These are phyloP conservation scores for cucumber (Cucumis sativus) DNA, from an alignment of 306 rosid genomes.

Conservation along the genomic window DNA sequence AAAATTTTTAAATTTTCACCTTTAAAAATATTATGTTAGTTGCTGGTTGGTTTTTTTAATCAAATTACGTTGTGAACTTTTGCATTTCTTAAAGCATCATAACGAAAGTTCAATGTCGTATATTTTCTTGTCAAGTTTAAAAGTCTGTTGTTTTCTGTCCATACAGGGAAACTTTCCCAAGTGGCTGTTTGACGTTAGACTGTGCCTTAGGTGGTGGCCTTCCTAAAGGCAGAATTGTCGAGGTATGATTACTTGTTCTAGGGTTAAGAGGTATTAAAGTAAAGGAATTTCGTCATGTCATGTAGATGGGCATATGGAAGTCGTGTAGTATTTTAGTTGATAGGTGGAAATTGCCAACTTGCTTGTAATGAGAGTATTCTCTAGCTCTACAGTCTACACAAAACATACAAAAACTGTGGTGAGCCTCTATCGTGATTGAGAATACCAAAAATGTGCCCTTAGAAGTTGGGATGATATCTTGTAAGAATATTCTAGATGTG, in stretches of 20 bases:
- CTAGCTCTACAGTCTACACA: neutral
- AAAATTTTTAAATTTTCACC: neutral
- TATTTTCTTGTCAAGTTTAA: neutral
- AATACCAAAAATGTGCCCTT: neutral
- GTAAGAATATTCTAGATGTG: neutral
- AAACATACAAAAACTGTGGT: neutral
- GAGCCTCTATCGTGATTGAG: neutral
- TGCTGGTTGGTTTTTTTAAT: neutral
- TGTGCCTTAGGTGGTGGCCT: conserved; percentile 97
- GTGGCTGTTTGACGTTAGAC: conserved; percentile 95
- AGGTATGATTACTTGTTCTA: conserved; percentile 34
- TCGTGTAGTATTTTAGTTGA: neutral
- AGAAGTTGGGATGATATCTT: neutral
- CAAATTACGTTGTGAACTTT: neutral
- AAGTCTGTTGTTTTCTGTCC: neutral
- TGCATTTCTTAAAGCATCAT: neutral
- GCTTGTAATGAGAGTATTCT: neutral
- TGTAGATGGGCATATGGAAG: neutral
- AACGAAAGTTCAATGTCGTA: neutral
- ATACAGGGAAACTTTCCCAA: conserved; percentile 92
- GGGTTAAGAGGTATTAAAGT: neutral
- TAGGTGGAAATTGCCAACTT: neutral
- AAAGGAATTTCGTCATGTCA: neutral
- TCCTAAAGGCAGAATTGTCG: conserved; percentile 95
- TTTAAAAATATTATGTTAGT: neutral